A percentile compares a stretch with the other conserved stretches of the same genome.
phyloP scores from a whole-genome alignment of 176 grass and related monocot species.

The Triticum dicoccoides region DNA sequence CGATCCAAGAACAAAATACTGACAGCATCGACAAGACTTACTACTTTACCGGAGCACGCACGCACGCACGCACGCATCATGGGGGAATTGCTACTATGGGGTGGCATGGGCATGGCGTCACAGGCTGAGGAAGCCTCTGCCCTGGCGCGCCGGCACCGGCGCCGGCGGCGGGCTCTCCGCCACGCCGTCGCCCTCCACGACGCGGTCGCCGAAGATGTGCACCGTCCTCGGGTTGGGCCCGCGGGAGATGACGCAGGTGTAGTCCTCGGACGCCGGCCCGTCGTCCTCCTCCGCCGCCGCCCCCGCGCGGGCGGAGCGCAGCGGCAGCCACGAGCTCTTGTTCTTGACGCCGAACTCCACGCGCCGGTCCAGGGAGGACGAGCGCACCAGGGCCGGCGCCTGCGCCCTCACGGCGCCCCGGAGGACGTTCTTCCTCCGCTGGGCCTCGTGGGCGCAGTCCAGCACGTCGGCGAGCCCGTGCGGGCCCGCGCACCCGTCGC shows the following conservation, averaged over 20 bases:
- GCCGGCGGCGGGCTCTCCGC: constrained; percentile 19
- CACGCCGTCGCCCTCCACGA: constrained; percentile 33
- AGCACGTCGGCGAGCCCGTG: constrained; percentile 57
- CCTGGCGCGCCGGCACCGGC: constrained; percentile 15
- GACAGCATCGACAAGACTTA: not conserved
- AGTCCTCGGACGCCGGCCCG: constrained; percentile 62
- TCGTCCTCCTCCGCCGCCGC: constrained; percentile 11
- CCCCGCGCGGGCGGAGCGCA: not conserved
- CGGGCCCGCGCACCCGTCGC: constrained; percentile 18
- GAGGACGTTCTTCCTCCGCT: constrained; percentile 18
- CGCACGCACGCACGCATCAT: not conserved
- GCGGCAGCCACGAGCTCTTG: constrained; percentile 55
- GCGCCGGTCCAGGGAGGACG: constrained; percentile 51
- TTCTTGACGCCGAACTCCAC: constrained; percentile 71
- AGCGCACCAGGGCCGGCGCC: constrained; percentile 18
- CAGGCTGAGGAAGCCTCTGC: constrained; percentile 35
- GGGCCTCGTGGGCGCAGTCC: constrained; percentile 23
- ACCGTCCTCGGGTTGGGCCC: constrained; percentile 59
- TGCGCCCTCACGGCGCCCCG: constrained; percentile 7
- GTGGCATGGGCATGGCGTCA: not conserved
- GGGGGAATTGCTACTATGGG: not conserved
- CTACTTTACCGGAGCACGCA: constrained; percentile 27
- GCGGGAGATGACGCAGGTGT: constrained; percentile 71
- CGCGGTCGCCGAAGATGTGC: constrained; percentile 59
- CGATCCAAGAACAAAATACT: not conserved